Evolutionary conservation across 306 rosid species (phyloP).

Genomic region (Medicago arabica): DNA sequence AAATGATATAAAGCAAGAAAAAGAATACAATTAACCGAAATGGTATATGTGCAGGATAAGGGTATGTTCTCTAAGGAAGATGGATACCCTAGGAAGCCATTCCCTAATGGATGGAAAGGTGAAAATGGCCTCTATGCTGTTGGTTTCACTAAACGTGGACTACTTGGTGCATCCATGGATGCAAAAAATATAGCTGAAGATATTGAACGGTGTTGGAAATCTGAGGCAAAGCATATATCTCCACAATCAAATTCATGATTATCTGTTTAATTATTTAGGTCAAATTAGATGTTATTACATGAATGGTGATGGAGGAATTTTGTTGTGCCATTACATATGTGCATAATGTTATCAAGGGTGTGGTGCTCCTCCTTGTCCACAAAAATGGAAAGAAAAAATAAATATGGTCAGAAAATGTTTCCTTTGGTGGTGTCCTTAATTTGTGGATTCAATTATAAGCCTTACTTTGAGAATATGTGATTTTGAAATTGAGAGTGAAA

Average conservation of each 20-base stretch:
- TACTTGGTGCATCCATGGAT: constrained; percentile 84
- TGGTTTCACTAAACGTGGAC: constrained; percentile 88
- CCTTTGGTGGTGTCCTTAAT: constrained; percentile 34
- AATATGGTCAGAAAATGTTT: constrained; percentile 11
- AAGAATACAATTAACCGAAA: neutral
- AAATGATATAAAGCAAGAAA: constrained; percentile 23
- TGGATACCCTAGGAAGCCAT: constrained; percentile 69
- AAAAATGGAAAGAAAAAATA: neutral
- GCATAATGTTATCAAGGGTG: constrained; percentile 18
- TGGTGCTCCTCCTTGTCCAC: constrained; percentile 36
- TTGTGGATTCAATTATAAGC: constrained; percentile 34
- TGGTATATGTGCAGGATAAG: constrained; percentile 55
- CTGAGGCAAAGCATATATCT: constrained; percentile 60
- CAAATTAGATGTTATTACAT: neutral
- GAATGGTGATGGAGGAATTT: constrained; percentile 35
- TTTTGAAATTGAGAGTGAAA: constrained; percentile 17
- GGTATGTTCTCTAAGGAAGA: constrained; percentile 74
- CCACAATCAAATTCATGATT: constrained; percentile 33
- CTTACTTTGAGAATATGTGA: neutral
- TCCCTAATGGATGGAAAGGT: constrained; percentile 92
- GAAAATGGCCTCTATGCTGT: constrained; percentile 78
- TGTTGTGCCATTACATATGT: constrained; percentile 17
- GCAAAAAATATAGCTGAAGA: constrained; percentile 74
- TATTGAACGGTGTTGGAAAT: constrained; percentile 69
- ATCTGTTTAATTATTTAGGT: neutral